phyloP scores from a whole-genome alignment of 176 grass and related monocot genomes.

The Ampelocalamus luodianensis region DNA sequence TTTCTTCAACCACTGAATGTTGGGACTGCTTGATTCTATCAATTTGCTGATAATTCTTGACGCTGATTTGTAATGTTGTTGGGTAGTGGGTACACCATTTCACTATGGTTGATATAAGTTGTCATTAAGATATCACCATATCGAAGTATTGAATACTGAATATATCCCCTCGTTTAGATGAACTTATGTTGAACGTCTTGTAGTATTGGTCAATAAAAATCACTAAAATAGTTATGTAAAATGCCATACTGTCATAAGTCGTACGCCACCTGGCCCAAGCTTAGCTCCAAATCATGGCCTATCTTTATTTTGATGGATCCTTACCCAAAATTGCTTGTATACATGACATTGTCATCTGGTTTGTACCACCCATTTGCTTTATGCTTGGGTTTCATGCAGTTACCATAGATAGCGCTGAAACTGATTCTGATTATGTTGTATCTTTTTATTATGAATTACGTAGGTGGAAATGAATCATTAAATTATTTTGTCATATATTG shows the following conservation, averaged over 20 bases:
- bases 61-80: not conserved
- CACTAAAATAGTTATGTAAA: not conserved
- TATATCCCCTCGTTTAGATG: not conserved
- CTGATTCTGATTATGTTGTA: not conserved
- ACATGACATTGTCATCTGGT: not conserved
- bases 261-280: not conserved
- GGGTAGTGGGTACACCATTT: not conserved
- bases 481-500: not conserved
- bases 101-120: not conserved
- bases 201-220: not conserved
- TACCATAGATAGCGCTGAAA: not conserved
- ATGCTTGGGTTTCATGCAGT: not conserved
- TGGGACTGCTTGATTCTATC: conserved; percentile 1
- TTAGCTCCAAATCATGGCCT: conserved; percentile 1
- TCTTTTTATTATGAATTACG: conserved; percentile 9
- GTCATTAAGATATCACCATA: not conserved
- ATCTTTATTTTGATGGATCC: conserved; percentile 7
- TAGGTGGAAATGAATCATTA: not conserved
- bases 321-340: not conserved
- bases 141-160: not conserved
- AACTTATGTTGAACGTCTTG: conserved; percentile 10
- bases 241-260: not conserved
- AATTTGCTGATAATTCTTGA: conserved; percentile 6
- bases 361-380: conserved; percentile 12
- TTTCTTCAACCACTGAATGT: not conserved